These are phyloP conservation scores for Plantago elongata DNA, from an alignment of 257 asterid species.

Conservation along the genomic window DNA sequence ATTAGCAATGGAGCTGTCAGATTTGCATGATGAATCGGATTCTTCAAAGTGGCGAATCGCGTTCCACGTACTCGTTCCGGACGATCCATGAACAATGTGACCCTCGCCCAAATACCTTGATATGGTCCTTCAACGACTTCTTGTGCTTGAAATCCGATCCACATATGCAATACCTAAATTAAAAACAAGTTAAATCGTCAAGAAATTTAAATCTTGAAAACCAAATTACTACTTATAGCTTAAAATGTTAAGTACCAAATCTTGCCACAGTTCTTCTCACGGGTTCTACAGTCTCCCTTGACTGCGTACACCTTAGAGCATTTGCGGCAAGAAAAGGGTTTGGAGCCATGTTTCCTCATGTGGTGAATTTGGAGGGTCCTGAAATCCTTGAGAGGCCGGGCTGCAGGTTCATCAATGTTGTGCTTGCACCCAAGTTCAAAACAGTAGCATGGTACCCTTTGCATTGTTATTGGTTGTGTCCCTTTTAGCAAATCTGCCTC, in stretches of 20 bases:
- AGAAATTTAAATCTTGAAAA: too few species aligned
- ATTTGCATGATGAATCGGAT: too few species aligned
- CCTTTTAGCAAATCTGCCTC: constrained; percentile 71
- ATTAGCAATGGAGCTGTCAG: too few species aligned
- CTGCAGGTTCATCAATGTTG: constrained; percentile 64
- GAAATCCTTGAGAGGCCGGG: constrained; percentile 70
- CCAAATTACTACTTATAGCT: too few species aligned
- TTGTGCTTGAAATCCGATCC: constrained; percentile 88
- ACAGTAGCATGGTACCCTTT: constrained; percentile 74
- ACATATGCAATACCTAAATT: constrained; percentile 42
- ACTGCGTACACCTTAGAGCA: constrained; percentile 73
- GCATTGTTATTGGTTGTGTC: constrained; percentile 75
- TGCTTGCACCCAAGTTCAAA: constrained; percentile 67
- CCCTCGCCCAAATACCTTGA: constrained; percentile 63
- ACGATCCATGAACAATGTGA: too few species aligned
- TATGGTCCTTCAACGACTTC: constrained; percentile 66
- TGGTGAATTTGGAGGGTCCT: constrained; percentile 82
- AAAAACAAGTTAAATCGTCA: neutral
- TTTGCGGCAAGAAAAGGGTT: constrained; percentile 61
- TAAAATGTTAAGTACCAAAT: constrained; percentile 46
- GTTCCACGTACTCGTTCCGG: too few species aligned
- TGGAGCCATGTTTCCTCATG: constrained; percentile 76
- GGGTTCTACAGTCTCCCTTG: constrained; percentile 88
- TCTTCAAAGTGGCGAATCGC: too few species aligned
- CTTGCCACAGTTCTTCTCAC: constrained; percentile 81